These are phyloP conservation scores for Collybia sp. DNA, from an alignment of 768 basidiomycete species.

Conservation along the genomic window DNA sequence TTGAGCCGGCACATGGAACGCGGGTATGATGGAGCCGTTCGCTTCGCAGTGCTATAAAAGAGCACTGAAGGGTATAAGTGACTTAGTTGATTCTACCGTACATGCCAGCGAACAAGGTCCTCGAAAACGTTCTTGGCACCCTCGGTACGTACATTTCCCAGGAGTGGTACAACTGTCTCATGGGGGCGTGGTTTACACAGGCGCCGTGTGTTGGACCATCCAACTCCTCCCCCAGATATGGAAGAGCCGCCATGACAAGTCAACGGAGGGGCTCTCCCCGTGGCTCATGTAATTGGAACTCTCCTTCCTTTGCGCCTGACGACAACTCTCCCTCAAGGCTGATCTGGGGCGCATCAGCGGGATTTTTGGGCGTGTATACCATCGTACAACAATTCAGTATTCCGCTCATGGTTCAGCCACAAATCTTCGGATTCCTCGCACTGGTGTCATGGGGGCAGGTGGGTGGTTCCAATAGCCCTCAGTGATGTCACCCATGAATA, in stretches of 20 bases:
- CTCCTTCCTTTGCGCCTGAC: neutral
- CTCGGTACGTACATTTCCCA: slow-evolving; percentile 33
- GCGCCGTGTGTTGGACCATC: slow-evolving; percentile 59
- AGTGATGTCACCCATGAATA: neutral
- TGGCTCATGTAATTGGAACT: slow-evolving; percentile 49
- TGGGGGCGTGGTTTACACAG: slow-evolving; percentile 22
- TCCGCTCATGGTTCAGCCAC: slow-evolving; percentile 67
- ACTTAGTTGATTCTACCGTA: neutral
- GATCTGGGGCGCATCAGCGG: slow-evolving; percentile 55
- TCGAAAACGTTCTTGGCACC: slow-evolving; percentile 64
- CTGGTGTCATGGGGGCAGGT: slow-evolving; percentile 68
- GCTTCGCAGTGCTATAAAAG: too few relatives aligned
- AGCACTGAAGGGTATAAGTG: too few relatives aligned
- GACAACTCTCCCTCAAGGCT: slow-evolving; percentile 29
- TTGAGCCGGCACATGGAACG: too few relatives aligned
- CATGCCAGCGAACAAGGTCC: slow-evolving; percentile 40
- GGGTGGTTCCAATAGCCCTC: slow-evolving; percentile 7
- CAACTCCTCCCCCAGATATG: slow-evolving; percentile 66
- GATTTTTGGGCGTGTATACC: slow-evolving; percentile 65
- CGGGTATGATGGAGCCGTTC: too few relatives aligned
- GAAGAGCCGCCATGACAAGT: slow-evolving; percentile 62
- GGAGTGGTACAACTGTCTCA: too few relatives aligned
- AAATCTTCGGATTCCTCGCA: slow-evolving; percentile 56
- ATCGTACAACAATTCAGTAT: slow-evolving; percentile 65
- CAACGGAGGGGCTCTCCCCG: slow-evolving; percentile 60